These are phyloP conservation scores for Cutaneotrichosporon mucoides DNA, from an alignment of 1,284 basidiomycete species.

Conservation along the genomic window DNA sequence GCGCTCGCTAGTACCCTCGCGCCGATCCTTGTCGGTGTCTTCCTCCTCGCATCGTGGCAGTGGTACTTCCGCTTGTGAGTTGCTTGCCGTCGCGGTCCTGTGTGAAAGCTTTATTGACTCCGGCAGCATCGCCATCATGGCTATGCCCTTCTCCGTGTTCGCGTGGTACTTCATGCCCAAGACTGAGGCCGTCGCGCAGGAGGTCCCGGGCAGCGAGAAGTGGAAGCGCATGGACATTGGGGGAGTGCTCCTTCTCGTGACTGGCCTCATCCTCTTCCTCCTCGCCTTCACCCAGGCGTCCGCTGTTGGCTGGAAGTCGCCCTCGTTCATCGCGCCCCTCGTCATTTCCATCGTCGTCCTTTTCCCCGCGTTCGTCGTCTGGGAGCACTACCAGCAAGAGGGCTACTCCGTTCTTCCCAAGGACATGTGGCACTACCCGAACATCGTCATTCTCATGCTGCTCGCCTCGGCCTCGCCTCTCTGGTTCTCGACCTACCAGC, in stretches of 20 bases:
- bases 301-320: slow-evolving; percentile 35
- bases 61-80: slow-evolving; percentile 47
- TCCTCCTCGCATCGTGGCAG: slow-evolving; percentile 41
- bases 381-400: slow-evolving; percentile 33
- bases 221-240: slow-evolving; percentile 46
- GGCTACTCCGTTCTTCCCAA: slow-evolving; percentile 44
- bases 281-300: slow-evolving; percentile 44
- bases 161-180: slow-evolving; percentile 39
- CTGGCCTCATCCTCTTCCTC: slow-evolving; percentile 40
- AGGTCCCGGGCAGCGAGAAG: slow-evolving; percentile 36
- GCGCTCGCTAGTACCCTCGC: slow-evolving; percentile 33
- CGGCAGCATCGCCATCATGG: slow-evolving; percentile 25
- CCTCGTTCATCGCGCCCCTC: slow-evolving; percentile 44
- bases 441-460: slow-evolving; percentile 42
- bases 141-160: slow-evolving; percentile 33
- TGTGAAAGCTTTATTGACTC: not conserved
- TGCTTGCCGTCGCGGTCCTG: not conserved
- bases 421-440: slow-evolving; percentile 42
- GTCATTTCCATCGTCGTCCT: slow-evolving; percentile 21
- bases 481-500: slow-evolving; percentile 39
- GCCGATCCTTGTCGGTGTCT: slow-evolving; percentile 42
- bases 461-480: slow-evolving; percentile 30
- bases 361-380: slow-evolving; percentile 24
- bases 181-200: slow-evolving; percentile 38
- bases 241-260: slow-evolving; percentile 37